Percentiles rank a stretch among this genome's conserved stretches.
These are phyloP conservation scores for Pugionium cornutum DNA, from an alignment of 345 rosid genomes.

Conservation along the genomic window DNA sequence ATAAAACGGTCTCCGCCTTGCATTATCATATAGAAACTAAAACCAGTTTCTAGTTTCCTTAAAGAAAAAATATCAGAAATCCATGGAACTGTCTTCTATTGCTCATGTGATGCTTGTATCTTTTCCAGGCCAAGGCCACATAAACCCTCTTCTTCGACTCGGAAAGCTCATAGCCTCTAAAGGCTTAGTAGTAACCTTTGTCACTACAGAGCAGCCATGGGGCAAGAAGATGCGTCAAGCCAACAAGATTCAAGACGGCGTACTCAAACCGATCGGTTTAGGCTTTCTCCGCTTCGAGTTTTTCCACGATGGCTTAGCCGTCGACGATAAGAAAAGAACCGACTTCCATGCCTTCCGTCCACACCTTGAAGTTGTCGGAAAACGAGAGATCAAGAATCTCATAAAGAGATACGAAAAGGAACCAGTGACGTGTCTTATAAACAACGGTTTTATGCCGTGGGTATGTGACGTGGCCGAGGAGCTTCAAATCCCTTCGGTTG, in stretches of 20 bases:
- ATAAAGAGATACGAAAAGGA: constrained; percentile 44
- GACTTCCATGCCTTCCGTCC: constrained; percentile 42
- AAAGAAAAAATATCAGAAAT: too few species aligned
- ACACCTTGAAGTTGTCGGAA: constrained; percentile 50
- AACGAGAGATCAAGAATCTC: constrained; percentile 45
- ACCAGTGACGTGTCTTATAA: constrained; percentile 67
- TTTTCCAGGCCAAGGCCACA: constrained; percentile 78
- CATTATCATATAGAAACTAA: too few species aligned
- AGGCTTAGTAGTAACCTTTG: constrained; percentile 71
- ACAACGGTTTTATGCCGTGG: constrained; percentile 78
- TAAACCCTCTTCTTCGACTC: constrained; percentile 70
- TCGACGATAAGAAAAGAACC: constrained; percentile 38
- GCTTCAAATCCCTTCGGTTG: constrained; percentile 66
- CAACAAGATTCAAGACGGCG: constrained; percentile 47
- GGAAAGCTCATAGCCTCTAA: constrained; percentile 69
- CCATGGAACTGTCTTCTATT: too few species aligned
- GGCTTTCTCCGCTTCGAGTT: constrained; percentile 72
- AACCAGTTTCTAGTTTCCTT: too few species aligned
- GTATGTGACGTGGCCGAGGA: constrained; percentile 65
- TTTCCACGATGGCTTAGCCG: constrained; percentile 54
- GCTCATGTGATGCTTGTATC: constrained; percentile 71
- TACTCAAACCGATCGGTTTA: constrained; percentile 51
- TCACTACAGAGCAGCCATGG: constrained; percentile 44
- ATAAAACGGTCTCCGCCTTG: too few species aligned
- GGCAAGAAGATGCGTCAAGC: constrained; percentile 61